Percentiles rank a stretch among this genome's conserved stretches.
These are phyloP conservation scores for Wallacemonas sp. DNA, from an alignment of 208 protist species.

Conservation along the genomic window DNA sequence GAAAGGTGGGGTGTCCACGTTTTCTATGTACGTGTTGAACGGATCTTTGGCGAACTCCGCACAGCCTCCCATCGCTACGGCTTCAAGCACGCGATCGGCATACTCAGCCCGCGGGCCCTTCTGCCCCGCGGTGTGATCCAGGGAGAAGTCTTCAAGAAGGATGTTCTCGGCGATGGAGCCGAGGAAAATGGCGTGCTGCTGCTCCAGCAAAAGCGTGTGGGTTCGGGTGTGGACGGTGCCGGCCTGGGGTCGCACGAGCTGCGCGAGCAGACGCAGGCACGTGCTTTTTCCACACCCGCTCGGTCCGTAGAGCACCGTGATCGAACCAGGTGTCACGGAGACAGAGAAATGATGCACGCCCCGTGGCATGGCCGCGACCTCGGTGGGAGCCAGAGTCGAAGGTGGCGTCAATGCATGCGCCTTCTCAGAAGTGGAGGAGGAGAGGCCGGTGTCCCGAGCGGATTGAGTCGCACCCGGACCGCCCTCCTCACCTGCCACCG, in stretches of 20 bases:
- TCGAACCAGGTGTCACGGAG: conserved; percentile 27
- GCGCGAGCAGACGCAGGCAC: conserved; percentile 57
- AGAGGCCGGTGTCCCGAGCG: background rate
- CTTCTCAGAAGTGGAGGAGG: background rate
- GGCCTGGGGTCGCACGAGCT: conserved; percentile 42
- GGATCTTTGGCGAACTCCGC: conserved; percentile 53
- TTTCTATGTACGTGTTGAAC: conserved; percentile 61
- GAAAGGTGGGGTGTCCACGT: conserved; percentile 69
- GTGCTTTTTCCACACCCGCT: conserved; percentile 85
- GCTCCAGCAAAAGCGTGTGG: conserved; percentile 60
- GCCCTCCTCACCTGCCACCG: background rate
- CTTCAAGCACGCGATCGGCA: conserved; percentile 22
- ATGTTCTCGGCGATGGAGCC: conserved; percentile 82
- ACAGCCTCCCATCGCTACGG: conserved; percentile 46
- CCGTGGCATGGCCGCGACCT: too few species aligned
- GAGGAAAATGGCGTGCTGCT: conserved; percentile 77
- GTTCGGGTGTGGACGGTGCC: conserved; percentile 55
- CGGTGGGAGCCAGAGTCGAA: too few species aligned
- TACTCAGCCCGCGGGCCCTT: background rate
- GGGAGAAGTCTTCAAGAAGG: conserved; percentile 35
- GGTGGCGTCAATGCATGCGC: too few species aligned
- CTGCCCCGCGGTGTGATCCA: background rate
- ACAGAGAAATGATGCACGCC: conserved; percentile 49
- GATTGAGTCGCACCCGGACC: too few species aligned
- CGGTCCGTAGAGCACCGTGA: conserved; percentile 69